Conservation (phyloP, 2,329 filamentous ascomycete genomes). For the Ascomycota sp. region DNA sequence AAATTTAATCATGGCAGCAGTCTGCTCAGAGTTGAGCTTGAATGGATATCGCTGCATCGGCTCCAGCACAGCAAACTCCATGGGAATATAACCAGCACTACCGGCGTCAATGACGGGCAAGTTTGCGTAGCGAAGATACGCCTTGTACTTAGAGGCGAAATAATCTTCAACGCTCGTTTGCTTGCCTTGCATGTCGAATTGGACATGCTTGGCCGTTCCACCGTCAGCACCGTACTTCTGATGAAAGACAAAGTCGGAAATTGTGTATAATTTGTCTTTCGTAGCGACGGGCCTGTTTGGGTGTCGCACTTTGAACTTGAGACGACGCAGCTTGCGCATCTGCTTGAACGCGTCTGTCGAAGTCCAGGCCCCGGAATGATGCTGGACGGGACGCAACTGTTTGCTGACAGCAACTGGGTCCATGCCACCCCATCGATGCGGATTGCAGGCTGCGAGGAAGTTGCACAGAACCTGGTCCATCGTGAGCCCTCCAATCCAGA, state of each 20-base stretch:
- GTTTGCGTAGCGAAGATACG: slow-evolving; percentile 21
- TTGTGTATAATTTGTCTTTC: slow-evolving; percentile 26
- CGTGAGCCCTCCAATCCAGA: slow-evolving; percentile 39
- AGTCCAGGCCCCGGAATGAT: slow-evolving; percentile 7
- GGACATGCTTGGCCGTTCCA: slow-evolving; percentile 27
- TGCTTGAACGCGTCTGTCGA: slow-evolving; percentile 32
- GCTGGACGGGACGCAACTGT: slow-evolving; percentile 15
- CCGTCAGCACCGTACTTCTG: slow-evolving; percentile 22
- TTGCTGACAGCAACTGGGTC: slow-evolving; percentile 9
- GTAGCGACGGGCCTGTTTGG: slow-evolving; percentile 20
- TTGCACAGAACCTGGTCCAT: slow-evolving; percentile 18
- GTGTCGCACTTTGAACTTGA: slow-evolving; percentile 37
- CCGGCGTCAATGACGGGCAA: slow-evolving; percentile 39
- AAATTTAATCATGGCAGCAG: slow-evolving; percentile 77
- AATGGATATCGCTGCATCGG: slow-evolving; percentile 39
- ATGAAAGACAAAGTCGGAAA: slow-evolving; percentile 30
- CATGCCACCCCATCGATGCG: slow-evolving; percentile 7
- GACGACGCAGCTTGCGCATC: slow-evolving; percentile 30
- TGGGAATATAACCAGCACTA: slow-evolving; percentile 33
- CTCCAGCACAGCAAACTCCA: slow-evolving; percentile 35
- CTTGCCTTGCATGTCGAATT: slow-evolving; percentile 31
- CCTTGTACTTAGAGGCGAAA: slow-evolving; percentile 33
- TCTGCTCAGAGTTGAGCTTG: slow-evolving; percentile 45
- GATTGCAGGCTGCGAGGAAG: slow-evolving; percentile 12
- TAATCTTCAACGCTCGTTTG: slow-evolving; percentile 29